Evolutionary conservation across 495 filamentous ascomycete species (phyloP).

Genomic region (Letharia columbiana): DNA sequence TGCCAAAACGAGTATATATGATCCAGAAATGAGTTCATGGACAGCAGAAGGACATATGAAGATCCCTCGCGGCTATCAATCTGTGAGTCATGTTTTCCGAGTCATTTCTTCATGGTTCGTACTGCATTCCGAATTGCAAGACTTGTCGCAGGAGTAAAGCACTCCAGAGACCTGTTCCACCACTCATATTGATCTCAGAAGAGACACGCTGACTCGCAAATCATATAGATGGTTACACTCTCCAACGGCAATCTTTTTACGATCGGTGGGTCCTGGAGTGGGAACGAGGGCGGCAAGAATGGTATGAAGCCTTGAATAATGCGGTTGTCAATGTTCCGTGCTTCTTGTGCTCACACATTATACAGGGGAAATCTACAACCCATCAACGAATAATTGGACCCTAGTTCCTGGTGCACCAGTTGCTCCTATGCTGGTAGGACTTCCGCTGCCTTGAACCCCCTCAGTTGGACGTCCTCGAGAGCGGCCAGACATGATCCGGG

Average conservation of each 20-base stretch:
- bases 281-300: constrained; percentile 30
- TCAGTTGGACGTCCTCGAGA: background rate
- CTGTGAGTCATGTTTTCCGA: background rate
- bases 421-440: constrained; percentile 34
- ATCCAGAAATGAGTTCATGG: constrained; percentile 25
- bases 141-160: background rate
- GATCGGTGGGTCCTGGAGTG: constrained; percentile 53
- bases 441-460: background rate
- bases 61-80: constrained; percentile 44
- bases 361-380: constrained; percentile 43
- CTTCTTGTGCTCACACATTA: background rate
- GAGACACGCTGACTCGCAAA: background rate
- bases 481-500: background rate
- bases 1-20: constrained; percentile 40
- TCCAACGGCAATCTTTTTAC: constrained; percentile 50
- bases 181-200: background rate
- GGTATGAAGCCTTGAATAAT: constrained; percentile 33
- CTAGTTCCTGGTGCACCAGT: constrained; percentile 33
- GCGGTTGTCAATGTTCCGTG: background rate
- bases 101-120: background rate
- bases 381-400: constrained; percentile 32
- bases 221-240: constrained; percentile 32
- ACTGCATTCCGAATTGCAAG: background rate
- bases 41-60: constrained; percentile 31
- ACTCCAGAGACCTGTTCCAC: background rate